Evolutionary conservation across 768 basidiomycete species (phyloP), one percentile per base, ranked within the genome.

Genomic region (Pleurotus tuber-regium): DNA sequence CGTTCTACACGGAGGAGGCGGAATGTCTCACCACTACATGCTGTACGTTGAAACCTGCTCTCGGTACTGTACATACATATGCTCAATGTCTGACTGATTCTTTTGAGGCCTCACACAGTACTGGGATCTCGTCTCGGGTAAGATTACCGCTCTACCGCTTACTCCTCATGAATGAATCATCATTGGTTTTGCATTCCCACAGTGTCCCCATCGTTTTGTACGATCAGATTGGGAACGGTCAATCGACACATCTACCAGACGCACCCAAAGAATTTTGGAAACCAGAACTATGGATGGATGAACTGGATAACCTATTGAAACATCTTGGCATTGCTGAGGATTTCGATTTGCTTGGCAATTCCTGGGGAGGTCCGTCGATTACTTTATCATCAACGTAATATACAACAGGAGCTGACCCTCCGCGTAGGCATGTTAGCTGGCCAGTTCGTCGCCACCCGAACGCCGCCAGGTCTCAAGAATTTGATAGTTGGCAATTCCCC

Each of bases 331-430:
- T 82, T 52, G 36, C 60, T 7, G 57, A 61, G 4, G 54, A 60
- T n/a, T 83, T 73, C 59, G 69, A 74, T 55, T 58, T 83, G 1
- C 55, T 74, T 1, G 83, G 83, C 0, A 82, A 83, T 42, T 81
- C 78, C 4, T 82, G 81, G 81, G 46, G 46, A 48, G 83, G 82
- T 10, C n/a, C n/a, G n/a, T n/a, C n/a, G n/a, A n/a, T n/a, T n/a
- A n/a, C n/a, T n/a, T n/a, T n/a, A n/a, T n/a, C n/a, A n/a, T n/a
- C n/a, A n/a, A n/a, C n/a, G n/a, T n/a, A n/a, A n/a, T n/a, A n/a
- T n/a, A n/a, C n/a, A n/a, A n/a, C n/a, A n/a, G n/a, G n/a, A n/a
- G n/a, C n/a, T n/a, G n/a, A n/a, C 11, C 5, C 16, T 18, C n/a
- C n/a, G 6, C 11, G 31, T 7, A 39, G 80, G 75, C 1, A 79